Base-by-base conservation (phyloP, 495 filamentous ascomycete genomes). In the Daldinia concentrica region DNA sequence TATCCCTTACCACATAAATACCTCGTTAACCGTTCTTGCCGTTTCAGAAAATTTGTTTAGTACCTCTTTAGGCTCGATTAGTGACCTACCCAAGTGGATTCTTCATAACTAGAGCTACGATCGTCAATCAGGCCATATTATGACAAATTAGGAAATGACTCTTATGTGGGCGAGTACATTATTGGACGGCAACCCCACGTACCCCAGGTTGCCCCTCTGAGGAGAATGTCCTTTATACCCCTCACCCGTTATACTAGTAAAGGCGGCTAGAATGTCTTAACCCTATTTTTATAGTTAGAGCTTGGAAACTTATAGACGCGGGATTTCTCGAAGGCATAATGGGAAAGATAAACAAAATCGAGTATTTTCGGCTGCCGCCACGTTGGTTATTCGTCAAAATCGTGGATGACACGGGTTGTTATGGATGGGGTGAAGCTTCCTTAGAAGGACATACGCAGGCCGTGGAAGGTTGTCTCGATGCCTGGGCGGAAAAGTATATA, bases 331-430 rank as follows among this genome's bases (percentile, higher is more conserved):
- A 30, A 34, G 26, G n/a, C 48, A 71, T 64, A 30, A 93, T 92
- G 90, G 84, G 82, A 6, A 90, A 87, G 77, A 92, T 93, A 71
- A 83, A 84, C 60, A 84, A 77, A 48, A 90, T 93, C 52, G 91
- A 92, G 74, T 92, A 92, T 76, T 93, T 93, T 76, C 87, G 91
- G 22, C 87, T 93, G 37, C 85, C 88, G 1, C 91, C 91, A 27
- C 82, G 91, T 39, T 94, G 92, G 91, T 85, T 93, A 9, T 94
- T 94, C 67, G 92, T 93, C 70, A 93, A 93, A 73, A 84, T 93
- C 64, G 86, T 84, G 19, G 90, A 91, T 75, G 85, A 89, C 43
- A 83, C 85, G 11, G 88, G 85, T 26, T 80, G 86, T 12, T 82
- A 81, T 65, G 92, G 91, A n/a, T 94, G 92, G 92, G 92, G 92